These are phyloP conservation scores for Peronospora destructor DNA, from an alignment of 352 stramenopile species.

Conservation along the genomic window DNA sequence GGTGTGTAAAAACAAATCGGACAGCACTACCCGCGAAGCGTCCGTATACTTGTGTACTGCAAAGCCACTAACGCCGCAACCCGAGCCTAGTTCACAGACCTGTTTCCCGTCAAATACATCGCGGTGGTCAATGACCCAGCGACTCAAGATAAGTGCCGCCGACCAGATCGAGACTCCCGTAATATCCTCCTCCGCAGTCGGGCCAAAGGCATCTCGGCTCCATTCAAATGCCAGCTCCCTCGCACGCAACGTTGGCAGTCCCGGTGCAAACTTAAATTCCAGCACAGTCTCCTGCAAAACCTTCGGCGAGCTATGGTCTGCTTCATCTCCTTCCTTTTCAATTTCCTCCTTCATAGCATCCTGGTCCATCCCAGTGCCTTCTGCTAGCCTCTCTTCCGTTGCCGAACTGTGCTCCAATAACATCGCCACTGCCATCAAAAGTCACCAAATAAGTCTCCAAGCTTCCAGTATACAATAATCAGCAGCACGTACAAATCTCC, in stretches of 20 bases:
- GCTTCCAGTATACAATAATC: constrained; percentile 2
- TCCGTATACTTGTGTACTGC: constrained; percentile 74
- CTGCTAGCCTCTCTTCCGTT: constrained; percentile 65
- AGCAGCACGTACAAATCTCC: constrained; percentile 56
- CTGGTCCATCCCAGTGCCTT: constrained; percentile 65
- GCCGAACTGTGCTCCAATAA: constrained; percentile 76
- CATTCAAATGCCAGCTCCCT: constrained; percentile 80
- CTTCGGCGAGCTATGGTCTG: constrained; percentile 37
- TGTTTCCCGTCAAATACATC: constrained; percentile 58
- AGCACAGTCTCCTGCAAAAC: constrained; percentile 80
- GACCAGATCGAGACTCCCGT: constrained; percentile 86
- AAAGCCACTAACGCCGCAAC: constrained; percentile 77
- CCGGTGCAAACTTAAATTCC: constrained; percentile 64
- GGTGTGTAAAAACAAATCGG: constrained; percentile 77
- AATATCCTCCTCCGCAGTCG: constrained; percentile 77
- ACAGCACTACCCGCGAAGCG: constrained; percentile 69
- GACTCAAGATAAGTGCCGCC: constrained; percentile 76
- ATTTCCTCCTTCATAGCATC: constrained; percentile 59
- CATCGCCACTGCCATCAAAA: constrained; percentile 40
- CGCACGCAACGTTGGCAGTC: constrained; percentile 53
- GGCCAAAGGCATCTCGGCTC: constrained; percentile 75
- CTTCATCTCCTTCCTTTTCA: constrained; percentile 51
- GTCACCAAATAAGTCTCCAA: neutral
- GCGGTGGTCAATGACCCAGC: constrained; percentile 71
- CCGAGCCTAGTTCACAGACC: constrained; percentile 77